Percentiles rank a stretch among this genome's conserved stretches.
These are phyloP conservation scores for Spatholobus suberectus DNA, from an alignment of 306 rosid species.

Conservation along the genomic window DNA sequence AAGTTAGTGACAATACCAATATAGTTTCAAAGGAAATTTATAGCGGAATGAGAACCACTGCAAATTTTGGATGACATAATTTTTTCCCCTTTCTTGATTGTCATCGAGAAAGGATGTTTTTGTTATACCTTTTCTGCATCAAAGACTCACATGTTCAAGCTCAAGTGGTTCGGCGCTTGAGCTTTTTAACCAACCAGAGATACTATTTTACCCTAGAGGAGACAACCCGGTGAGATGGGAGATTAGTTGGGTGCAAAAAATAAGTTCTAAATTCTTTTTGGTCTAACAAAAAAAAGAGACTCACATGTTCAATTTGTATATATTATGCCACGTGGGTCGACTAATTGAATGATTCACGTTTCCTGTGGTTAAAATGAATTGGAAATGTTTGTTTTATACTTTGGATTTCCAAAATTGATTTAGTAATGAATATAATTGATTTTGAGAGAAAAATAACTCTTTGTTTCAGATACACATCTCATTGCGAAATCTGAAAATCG, in stretches of 20 bases:
- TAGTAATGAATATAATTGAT: not conserved
- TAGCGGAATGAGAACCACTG: not conserved
- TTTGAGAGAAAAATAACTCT: not conserved
- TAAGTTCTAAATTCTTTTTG: too few relatives aligned
- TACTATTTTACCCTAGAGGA: too few relatives aligned
- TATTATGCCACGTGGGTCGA: not conserved
- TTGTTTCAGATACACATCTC: not conserved
- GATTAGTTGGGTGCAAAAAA: too few relatives aligned
- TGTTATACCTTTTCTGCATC: not conserved
- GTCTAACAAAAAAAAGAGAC: too few relatives aligned
- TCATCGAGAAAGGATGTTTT: not conserved
- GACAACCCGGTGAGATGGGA: too few relatives aligned
- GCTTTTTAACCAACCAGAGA: too few relatives aligned
- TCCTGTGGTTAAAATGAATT: too few relatives aligned
- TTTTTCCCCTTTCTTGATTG: not conserved
- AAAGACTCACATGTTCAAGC: not conserved
- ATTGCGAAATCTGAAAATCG: not conserved
- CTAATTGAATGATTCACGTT: not conserved
- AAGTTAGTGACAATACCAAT: too few relatives aligned
- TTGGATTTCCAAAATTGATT: not conserved
- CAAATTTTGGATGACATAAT: not conserved
- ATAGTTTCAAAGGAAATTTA: too few relatives aligned
- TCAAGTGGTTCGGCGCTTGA: too few relatives aligned
- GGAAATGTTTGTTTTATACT: not conserved
- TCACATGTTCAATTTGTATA: not conserved